phyloP scores from a whole-genome alignment of 768 basidiomycete species.

The Myochromella boudieri region DNA sequence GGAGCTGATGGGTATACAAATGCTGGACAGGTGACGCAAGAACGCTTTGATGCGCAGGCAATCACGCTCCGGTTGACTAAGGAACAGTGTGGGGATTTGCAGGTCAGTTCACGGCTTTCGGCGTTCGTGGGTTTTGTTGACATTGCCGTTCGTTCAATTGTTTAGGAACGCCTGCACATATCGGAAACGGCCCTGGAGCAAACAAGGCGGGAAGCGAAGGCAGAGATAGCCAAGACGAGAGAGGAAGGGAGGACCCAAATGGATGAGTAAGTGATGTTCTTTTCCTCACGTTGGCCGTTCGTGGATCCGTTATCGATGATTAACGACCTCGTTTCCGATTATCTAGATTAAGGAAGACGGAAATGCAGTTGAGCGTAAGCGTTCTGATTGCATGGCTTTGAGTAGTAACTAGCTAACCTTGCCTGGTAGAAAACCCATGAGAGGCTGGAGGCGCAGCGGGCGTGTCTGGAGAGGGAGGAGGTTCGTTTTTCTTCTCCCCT shows the following conservation, averaged over 20 bases:
- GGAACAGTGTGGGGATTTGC: conserved; percentile 53
- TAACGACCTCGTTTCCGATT: too few species aligned
- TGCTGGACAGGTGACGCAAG: conserved; percentile 44
- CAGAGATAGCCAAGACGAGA: background rate
- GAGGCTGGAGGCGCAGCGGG: too few species aligned
- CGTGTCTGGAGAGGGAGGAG: too few species aligned
- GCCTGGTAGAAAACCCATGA: too few species aligned
- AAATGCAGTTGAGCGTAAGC: conserved; percentile 12
- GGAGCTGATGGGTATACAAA: too few species aligned
- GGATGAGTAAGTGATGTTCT: too few species aligned
- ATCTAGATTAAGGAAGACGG: conserved; percentile 3
- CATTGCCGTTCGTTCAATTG: background rate
- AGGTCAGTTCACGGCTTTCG: conserved; percentile 20
- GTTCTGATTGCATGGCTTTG: too few species aligned
- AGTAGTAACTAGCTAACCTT: too few species aligned
- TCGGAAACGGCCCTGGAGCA: conserved; percentile 10
- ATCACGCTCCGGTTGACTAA: conserved; percentile 52
- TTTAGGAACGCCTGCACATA: conserved; percentile 20
- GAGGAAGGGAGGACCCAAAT: background rate
- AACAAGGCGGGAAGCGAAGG: background rate
- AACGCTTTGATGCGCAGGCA: conserved; percentile 59
- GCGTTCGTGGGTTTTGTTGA: background rate
- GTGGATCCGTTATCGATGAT: too few species aligned
- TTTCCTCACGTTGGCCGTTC: too few species aligned
- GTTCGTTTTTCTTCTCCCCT: too few species aligned